Conservation (phyloP, 2,329 filamentous ascomycete species). For the Ilyonectria mors-panacis region DNA sequence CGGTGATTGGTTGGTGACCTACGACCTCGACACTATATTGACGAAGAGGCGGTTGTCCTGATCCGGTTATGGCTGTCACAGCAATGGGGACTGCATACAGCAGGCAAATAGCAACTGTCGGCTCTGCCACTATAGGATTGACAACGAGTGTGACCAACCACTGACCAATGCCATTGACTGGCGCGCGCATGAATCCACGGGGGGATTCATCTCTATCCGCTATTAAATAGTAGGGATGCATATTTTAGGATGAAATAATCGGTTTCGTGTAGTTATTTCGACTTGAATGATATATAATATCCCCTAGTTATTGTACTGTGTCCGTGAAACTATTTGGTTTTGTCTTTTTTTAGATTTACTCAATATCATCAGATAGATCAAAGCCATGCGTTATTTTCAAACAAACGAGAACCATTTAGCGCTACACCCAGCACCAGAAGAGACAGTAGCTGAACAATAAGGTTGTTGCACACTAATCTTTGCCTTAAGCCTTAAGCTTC, state of each 20-base stretch:
- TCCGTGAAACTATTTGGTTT: background rate
- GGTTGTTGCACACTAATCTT: no score
- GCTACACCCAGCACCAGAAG: no score
- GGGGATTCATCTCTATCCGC: slow-evolving; percentile 1
- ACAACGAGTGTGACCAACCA: background rate
- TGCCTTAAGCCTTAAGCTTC: no score
- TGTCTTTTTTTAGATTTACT: background rate
- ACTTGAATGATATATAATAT: background rate
- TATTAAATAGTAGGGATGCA: background rate
- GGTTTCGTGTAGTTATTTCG: background rate
- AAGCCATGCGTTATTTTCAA: no score
- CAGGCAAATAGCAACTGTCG: background rate
- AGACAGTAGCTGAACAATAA: no score
- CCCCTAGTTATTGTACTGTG: background rate
- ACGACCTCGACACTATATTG: background rate
- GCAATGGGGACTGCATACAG: background rate
- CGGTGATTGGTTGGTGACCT: slow-evolving; percentile 4
- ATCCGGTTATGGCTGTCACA: background rate
- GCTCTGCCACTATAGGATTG: background rate
- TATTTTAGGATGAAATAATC: slow-evolving; percentile 2
- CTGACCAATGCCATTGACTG: background rate
- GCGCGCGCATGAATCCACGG: background rate
- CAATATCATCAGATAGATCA: background rate
- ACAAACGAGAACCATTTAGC: no score
- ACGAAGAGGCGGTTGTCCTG: background rate